These are phyloP conservation scores for Pistacia atlantica DNA, from an alignment of 345 rosid species.

Conservation along the genomic window DNA sequence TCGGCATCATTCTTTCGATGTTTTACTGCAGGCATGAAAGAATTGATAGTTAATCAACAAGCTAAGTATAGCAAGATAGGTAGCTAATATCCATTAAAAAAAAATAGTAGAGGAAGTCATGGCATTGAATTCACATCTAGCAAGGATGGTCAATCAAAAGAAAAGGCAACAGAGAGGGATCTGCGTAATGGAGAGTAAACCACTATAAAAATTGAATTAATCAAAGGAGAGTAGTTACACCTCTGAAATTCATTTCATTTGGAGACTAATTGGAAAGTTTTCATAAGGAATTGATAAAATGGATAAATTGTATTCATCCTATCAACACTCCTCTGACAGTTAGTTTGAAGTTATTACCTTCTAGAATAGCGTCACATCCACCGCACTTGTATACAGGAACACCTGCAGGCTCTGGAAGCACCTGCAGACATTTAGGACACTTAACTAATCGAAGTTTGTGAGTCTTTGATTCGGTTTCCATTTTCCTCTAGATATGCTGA, in stretches of 20 bases:
- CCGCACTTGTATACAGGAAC: conserved; percentile 72
- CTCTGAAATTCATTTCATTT: neutral
- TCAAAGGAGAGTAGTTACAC: neutral
- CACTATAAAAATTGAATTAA: neutral
- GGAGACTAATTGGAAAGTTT: neutral
- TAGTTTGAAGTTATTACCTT: conserved; percentile 44
- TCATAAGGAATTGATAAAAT: neutral
- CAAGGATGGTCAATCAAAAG: neutral
- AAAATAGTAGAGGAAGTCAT: neutral
- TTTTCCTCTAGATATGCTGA: conserved; percentile 26
- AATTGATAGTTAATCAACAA: conserved; percentile 2
- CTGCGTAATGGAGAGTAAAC: neutral
- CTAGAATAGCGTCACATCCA: conserved; percentile 58
- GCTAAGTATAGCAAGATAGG: neutral
- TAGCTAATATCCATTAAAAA: neutral
- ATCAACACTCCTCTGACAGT: neutral
- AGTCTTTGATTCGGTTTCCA: conserved; percentile 31
- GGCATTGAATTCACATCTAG: neutral
- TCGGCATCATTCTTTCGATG: conserved; percentile 31
- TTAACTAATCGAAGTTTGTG: conserved; percentile 58
- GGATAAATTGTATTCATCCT: neutral
- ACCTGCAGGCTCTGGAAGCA: conserved; percentile 64
- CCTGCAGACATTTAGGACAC: conserved; percentile 62
- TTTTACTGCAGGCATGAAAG: conserved; percentile 56
- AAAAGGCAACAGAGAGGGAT: neutral